A percentile compares a stretch with the other conserved stretches of the same genome.
phyloP scores from a whole-genome alignment of 805 yeast genomes.

The Wickerhamiella musiphila region DNA sequence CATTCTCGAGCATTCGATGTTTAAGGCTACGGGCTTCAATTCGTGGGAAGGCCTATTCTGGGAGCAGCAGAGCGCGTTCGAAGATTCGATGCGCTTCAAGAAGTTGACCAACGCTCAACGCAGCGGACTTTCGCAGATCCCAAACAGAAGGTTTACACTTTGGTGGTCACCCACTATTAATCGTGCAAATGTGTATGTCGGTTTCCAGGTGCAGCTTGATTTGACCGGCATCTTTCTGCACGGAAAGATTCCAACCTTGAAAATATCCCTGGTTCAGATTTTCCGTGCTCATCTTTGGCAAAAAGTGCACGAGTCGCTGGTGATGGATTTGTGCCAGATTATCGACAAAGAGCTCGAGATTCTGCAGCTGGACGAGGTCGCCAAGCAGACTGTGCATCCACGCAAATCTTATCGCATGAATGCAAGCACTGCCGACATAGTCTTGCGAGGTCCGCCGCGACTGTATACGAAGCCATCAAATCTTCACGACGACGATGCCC shows the following conservation, averaged over 20 bases:
- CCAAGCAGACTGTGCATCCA: constrained; percentile 88
- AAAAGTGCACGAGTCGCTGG: constrained; percentile 90
- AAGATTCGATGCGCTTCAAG: constrained; percentile 85
- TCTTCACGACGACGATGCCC: constrained; percentile 52
- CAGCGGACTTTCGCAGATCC: constrained; percentile 92
- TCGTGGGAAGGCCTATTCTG: constrained; percentile 98
- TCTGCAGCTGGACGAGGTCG: constrained; percentile 67
- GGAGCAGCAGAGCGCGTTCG: constrained; percentile 97
- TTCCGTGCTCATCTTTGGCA: constrained; percentile 99
- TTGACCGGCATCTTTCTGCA: constrained; percentile 92
- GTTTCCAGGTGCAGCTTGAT: constrained; percentile 89
- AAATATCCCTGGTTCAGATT: constrained; percentile 86
- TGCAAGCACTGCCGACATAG: constrained; percentile 84
- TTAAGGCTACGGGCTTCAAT: constrained; percentile 93
- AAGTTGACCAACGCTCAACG: constrained; percentile 95
- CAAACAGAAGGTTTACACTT: constrained; percentile 86
- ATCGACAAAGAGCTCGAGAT: constrained; percentile 74
- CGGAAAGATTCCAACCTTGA: constrained; percentile 94
- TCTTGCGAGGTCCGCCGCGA: too few relatives aligned
- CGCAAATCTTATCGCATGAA: constrained; percentile 95
- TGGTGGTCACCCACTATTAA: constrained; percentile 99
- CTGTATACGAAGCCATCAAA: constrained; percentile 67
- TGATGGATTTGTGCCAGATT: constrained; percentile 83
- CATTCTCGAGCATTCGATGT: constrained; percentile 82
- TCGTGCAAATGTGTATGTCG: constrained; percentile 94